Base-by-base conservation (phyloP, 2,329 filamentous ascomycete genomes). In the Purpureocillium takamizusanense region DNA sequence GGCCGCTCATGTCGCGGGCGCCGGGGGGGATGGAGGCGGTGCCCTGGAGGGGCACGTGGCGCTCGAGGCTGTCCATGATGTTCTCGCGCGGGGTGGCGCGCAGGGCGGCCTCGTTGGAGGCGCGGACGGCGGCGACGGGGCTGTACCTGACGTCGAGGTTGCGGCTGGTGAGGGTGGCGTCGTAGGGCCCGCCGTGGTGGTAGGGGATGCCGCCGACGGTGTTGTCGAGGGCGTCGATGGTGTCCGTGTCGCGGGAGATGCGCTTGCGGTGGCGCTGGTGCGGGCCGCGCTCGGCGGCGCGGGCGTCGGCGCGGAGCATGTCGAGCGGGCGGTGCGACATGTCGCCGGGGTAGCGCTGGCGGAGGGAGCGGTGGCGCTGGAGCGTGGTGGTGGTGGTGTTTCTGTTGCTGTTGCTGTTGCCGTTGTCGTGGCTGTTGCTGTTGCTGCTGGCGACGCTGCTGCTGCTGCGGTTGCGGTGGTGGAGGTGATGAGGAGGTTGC, bases 131-230 rank as follows among this genome's bases (percentile, higher is more conserved):
- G 21, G 83, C 86, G 7, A 95, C 63, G 0, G 90, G 89, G 3
- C 85, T 81, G 42, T 67, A 68, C 46, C 60, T 61, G 49, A 66
- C 70, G 50, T 78, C 69, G 4, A 64, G 69, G 62, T 95, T 95
- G 35, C 86, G 75, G 11, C 83, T 76, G 2, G 82, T 68, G 37
- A 86, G 70, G 2, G 86, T 83, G 9, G 89, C 86, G 56, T 97
- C 90, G 50, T 85, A 97, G 0, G 90, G 90, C 0, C 90, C 89
- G 46, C 83, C 86, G 52, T 97, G 90, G 59, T 95, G 90, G 60
- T 94, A 95, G 3, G 72, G n/a, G n/a, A n/a, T n/a, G n/a, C n/a
- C 63, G 14, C 71, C 72, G 36, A 75, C 74, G 31, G 71, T 59
- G n/a, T 74, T 70, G 55, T 95, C 90, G 1, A 97, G 76, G 5